phyloP scores from a whole-genome alignment of 352 stramenopile species.

The Globisporangium uncinulatum region DNA sequence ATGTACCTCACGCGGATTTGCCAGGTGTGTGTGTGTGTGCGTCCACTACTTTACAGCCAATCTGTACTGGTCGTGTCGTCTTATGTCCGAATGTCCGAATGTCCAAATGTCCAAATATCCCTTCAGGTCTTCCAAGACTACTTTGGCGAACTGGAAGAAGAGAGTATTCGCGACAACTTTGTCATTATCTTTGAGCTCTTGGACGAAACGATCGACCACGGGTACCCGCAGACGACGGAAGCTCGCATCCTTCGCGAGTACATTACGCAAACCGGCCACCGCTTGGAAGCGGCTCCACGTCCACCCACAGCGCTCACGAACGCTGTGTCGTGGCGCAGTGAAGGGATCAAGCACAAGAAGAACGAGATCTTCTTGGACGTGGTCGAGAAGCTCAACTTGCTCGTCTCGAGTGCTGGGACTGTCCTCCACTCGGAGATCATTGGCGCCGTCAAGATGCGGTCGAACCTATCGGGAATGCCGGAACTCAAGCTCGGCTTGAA shows the following conservation, averaged over 20 bases:
- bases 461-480: conserved; percentile 98
- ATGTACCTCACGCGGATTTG: conserved; percentile 91
- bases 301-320: conserved; percentile 97
- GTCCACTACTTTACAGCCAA: neutral
- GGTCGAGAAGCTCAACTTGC: conserved; percentile 96
- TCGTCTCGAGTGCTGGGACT: conserved; percentile 96
- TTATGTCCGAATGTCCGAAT: neutral
- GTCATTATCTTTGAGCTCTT: conserved; percentile 99
- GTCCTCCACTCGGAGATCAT: conserved; percentile 98
- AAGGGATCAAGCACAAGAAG: conserved; percentile 99
- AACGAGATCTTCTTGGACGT: conserved; percentile 99
- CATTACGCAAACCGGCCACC: conserved; percentile 97
- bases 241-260: conserved; percentile 90
- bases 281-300: conserved; percentile 89
- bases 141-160: conserved; percentile 98
- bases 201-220: conserved; percentile 99
- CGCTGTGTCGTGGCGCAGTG: conserved; percentile 97
- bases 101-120: too few relatives aligned
- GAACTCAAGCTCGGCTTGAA: conserved; percentile 99
- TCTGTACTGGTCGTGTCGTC: neutral
- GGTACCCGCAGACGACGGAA: conserved; percentile 95
- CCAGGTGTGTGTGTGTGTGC: conserved; percentile 30
- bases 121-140: conserved; percentile 98
- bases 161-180: conserved; percentile 99
- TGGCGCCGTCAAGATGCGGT: conserved; percentile 97